Conservation (phyloP, 805 yeast genomes). For the Barnettozyma vustinii region DNA sequence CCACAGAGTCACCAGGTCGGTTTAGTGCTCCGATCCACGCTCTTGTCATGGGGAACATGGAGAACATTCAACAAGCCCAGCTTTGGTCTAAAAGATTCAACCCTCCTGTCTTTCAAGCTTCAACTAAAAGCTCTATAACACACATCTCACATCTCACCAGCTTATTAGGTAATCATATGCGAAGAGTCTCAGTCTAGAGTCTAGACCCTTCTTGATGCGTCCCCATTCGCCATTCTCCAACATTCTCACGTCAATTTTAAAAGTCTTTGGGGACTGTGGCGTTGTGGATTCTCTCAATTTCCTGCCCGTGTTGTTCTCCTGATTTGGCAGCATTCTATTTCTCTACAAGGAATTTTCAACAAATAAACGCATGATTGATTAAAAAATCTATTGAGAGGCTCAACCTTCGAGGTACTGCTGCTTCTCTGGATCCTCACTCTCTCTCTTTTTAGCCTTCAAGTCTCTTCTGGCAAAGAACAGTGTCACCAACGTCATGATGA, state of each 20-base stretch:
- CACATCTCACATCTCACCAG: too few species aligned
- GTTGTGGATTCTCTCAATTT: background rate
- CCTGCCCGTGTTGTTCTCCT: background rate
- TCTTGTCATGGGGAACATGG: too few species aligned
- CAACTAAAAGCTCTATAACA: too few species aligned
- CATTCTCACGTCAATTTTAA: background rate
- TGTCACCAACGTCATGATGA: constrained; percentile 27
- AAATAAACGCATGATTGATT: background rate
- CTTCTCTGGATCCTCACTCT: background rate
- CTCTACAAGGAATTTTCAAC: background rate
- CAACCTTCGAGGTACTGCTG: background rate
- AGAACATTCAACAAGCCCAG: too few species aligned
- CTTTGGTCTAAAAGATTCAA: too few species aligned
- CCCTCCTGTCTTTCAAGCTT: too few species aligned
- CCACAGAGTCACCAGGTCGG: background rate
- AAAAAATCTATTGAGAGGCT: background rate
- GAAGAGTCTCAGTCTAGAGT: too few species aligned
- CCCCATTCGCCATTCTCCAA: background rate
- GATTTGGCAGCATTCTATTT: background rate
- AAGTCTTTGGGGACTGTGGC: too few species aligned
- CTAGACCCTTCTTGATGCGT: too few species aligned
- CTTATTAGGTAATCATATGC: background rate
- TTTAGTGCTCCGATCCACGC: background rate
- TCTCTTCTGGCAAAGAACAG: constrained; percentile 22
- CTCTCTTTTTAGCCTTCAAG: background rate